phyloP scores from a whole-genome alignment of 768 basidiomycete genomes.

The Boletus vinaceobasis region DNA sequence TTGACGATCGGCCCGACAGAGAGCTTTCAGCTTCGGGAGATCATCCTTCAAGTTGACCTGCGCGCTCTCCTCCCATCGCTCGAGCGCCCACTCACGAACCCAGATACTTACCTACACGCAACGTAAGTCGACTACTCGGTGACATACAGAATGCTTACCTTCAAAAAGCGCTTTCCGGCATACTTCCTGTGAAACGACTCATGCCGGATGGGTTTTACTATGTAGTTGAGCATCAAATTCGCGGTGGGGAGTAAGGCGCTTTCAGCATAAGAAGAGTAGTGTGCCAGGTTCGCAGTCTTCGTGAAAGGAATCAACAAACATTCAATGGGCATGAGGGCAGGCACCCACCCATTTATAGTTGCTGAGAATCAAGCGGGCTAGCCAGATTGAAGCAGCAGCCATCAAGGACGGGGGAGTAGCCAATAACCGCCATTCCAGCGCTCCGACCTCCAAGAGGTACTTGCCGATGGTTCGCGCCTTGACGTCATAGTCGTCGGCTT shows the following conservation, averaged over 20 bases:
- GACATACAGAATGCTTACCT: conserved; percentile 44
- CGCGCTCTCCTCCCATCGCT: conserved; percentile 63
- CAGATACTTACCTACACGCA: conserved; percentile 67
- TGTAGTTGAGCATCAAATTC: conserved; percentile 84
- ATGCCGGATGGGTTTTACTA: conserved; percentile 68
- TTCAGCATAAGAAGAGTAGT: conserved; percentile 86
- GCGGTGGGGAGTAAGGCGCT: conserved; percentile 76
- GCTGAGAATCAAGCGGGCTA: conserved; percentile 77
- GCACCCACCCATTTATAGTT: conserved; percentile 79
- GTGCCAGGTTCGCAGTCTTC: conserved; percentile 79
- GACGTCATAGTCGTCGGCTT: conserved; percentile 89
- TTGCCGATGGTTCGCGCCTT: conserved; percentile 85
- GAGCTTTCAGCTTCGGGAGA: conserved; percentile 35
- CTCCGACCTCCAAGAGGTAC: conserved; percentile 84
- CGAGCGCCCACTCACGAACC: conserved; percentile 82
- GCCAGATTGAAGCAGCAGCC: conserved; percentile 84
- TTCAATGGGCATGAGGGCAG: background rate
- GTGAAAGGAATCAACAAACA: conserved; percentile 10
- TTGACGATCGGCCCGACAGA: conserved; percentile 20
- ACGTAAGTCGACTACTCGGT: background rate
- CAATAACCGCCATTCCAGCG: conserved; percentile 78
- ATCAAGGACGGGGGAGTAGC: conserved; percentile 70
- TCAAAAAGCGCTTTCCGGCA: conserved; percentile 76
- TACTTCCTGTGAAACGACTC: conserved; percentile 89
- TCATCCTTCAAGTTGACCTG: conserved; percentile 59